Base-by-base conservation (phyloP, 257 asterid species). In the Gynochthodes officinalis region DNA sequence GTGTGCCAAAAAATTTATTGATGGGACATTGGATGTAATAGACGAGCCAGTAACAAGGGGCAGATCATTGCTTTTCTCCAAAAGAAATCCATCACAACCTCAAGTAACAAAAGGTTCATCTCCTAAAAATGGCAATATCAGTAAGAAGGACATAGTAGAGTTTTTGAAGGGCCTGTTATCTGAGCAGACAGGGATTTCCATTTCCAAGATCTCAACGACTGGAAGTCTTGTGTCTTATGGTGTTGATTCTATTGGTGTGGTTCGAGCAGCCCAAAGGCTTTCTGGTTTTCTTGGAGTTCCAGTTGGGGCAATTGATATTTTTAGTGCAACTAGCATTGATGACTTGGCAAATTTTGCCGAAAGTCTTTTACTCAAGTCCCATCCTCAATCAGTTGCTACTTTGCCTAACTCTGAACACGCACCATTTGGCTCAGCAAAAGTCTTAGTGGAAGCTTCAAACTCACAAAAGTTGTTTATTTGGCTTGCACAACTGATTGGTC, bases 231-330 rank as follows among this genome's bases (percentile, higher is more conserved):
- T 73, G 32, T 75, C 90, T 43, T 90, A 90, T 75, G 97, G 97
- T 27, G 80, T 90, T 58, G 96, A 90, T 79, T 90, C 97, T 25
- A 90, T 90, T 71, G 97, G 97, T 21, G 97, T 90, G 59, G 97
- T 90, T 43, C 80, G 92, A 78, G 96, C 96, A 64, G 97, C 97
- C 69, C 97, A 90, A 73, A 90, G 82, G 86, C 92, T 90, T 58
- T 90, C 93, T 0, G 89, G 85, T 71, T 90, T 85, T 83, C 92
- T 90, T 2, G 90, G 89, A 52, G 87, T 83, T 11, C 96, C 88
- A 23, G 96, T 90, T 42, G 93, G 97, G 3, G 97, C 96, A 35
- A 89, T 90, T 0, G 97, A 90, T 78, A 89, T 89, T 46, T 90
- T 90, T 76, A 90, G 92, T n/a, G 93, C 97, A 43, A 87, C 92